A percentile compares a stretch with the other conserved stretches of the same genome.
Evolutionary conservation across 225 moss, liverwort and hornwort species (phyloP).

Genomic region (Pseudoscleropodium purum): DNA sequence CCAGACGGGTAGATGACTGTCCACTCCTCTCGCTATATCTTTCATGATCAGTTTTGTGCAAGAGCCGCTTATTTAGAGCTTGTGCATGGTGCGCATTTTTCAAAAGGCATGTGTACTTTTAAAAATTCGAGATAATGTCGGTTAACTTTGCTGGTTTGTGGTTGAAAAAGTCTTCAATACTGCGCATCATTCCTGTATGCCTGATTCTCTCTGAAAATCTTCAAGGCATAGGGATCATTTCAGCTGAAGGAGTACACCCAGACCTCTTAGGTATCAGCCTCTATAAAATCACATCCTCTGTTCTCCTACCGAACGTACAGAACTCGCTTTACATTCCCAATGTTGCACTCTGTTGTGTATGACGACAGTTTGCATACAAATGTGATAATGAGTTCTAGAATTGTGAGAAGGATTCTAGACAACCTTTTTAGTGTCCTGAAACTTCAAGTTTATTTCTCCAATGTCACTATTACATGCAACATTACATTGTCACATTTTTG

Average conservation of each 20-base stretch:
- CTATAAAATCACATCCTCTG: neutral
- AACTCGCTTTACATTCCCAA: neutral
- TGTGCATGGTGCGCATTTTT: neutral
- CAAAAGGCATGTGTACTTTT: neutral
- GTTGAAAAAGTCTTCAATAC: neutral
- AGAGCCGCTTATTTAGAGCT: neutral
- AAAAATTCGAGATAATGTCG: neutral
- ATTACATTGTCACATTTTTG: neutral
- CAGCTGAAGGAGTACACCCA: neutral
- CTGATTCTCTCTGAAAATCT: neutral
- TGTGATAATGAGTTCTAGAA: neutral
- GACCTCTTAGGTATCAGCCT: neutral
- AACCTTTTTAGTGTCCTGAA: neutral
- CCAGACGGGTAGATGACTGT: neutral
- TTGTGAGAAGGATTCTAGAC: neutral
- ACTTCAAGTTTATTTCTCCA: neutral
- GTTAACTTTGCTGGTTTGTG: neutral
- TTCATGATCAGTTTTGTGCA: neutral
- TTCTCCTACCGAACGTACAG: neutral
- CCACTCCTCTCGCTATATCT: neutral
- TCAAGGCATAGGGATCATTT: neutral
- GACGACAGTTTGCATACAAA: neutral
- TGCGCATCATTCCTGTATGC: neutral
- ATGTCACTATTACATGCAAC: neutral
- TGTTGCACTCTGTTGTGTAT: neutral